These are phyloP conservation scores for Nicotiana noctiflora DNA, from an alignment of 257 asterid species.

Conservation along the genomic window DNA sequence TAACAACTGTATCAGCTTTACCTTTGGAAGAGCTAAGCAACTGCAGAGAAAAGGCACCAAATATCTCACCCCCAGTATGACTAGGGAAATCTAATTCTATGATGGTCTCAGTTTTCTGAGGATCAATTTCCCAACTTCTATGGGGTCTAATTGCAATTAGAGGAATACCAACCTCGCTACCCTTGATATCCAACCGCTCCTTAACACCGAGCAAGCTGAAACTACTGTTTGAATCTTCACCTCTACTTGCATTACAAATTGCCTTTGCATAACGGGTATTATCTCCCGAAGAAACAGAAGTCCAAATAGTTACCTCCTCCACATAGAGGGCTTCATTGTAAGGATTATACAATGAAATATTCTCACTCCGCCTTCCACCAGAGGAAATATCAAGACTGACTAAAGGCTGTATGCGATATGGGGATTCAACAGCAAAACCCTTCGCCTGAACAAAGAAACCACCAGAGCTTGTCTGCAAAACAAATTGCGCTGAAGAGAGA, in stretches of 20 bases:
- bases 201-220: constrained; percentile 17
- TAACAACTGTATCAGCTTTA: constrained; percentile 45
- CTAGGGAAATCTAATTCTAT: constrained; percentile 60
- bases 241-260: constrained; percentile 29
- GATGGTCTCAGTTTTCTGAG: constrained; percentile 45
- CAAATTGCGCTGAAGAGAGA: constrained; percentile 49
- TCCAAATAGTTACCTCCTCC: constrained; percentile 70
- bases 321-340: constrained; percentile 61
- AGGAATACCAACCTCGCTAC: constrained; percentile 35
- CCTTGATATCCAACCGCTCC: constrained; percentile 47
- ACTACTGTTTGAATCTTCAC: constrained; percentile 25
- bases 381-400: constrained; percentile 45
- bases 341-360: constrained; percentile 72
- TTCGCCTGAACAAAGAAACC: constrained; percentile 75
- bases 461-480: constrained; percentile 80
- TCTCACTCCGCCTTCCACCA: constrained; percentile 63
- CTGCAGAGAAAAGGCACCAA: constrained; percentile 56
- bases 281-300: constrained; percentile 55
- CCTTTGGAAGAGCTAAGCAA: constrained; percentile 48
- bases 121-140: constrained; percentile 63
- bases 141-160: constrained; percentile 55
- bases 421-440: constrained; percentile 70
- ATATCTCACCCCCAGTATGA: constrained; percentile 43
- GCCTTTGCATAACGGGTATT: constrained; percentile 36
- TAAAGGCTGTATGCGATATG: constrained; percentile 48